Percentiles rank a stretch among this genome's conserved stretches.
These are phyloP conservation scores for Heterobasidion annosum DNA, from an alignment of 1,284 basidiomycete genomes.

Conservation along the genomic window DNA sequence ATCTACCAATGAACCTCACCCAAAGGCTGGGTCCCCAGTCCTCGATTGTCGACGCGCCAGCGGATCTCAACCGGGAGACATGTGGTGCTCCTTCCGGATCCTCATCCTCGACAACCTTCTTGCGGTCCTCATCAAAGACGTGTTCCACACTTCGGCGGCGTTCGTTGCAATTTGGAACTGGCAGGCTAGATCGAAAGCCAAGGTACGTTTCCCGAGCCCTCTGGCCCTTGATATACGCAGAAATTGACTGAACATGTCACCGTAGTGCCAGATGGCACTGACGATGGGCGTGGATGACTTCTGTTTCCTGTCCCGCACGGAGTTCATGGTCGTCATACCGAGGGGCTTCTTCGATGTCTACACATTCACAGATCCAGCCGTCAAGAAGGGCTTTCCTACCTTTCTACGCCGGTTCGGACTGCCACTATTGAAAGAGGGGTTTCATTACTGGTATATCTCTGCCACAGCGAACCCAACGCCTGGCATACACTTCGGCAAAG, in stretches of 20 bases:
- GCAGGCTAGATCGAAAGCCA: slow-evolving; percentile 21
- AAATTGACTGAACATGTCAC: neutral
- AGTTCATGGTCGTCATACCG: slow-evolving; percentile 35
- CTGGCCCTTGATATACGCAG: neutral
- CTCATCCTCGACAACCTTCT: slow-evolving; percentile 22
- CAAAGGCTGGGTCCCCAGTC: slow-evolving; percentile 26
- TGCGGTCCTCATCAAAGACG: slow-evolving; percentile 8
- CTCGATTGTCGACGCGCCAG: slow-evolving; percentile 27
- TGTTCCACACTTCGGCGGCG: slow-evolving; percentile 3
- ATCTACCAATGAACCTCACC: slow-evolving; percentile 38
- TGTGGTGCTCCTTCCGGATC: slow-evolving; percentile 33
- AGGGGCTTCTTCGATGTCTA: slow-evolving; percentile 37
- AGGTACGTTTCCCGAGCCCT: slow-evolving; percentile 9
- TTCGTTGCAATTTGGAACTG: slow-evolving; percentile 8
- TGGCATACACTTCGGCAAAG: neutral
- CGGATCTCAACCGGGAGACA: slow-evolving; percentile 18
- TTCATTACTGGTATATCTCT: slow-evolving; percentile 33
- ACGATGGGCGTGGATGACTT: slow-evolving; percentile 40
- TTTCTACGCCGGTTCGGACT: slow-evolving; percentile 29
- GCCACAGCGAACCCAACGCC: slow-evolving; percentile 6
- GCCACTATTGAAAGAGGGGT: slow-evolving; percentile 29
- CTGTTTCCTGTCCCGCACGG: slow-evolving; percentile 32
- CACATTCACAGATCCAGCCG: slow-evolving; percentile 29
- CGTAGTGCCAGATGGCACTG: slow-evolving; percentile 26
- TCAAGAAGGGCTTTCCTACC: slow-evolving; percentile 17